Conservation (phyloP, 1,284 basidiomycete genomes). For the Ganoderma lucidum region DNA sequence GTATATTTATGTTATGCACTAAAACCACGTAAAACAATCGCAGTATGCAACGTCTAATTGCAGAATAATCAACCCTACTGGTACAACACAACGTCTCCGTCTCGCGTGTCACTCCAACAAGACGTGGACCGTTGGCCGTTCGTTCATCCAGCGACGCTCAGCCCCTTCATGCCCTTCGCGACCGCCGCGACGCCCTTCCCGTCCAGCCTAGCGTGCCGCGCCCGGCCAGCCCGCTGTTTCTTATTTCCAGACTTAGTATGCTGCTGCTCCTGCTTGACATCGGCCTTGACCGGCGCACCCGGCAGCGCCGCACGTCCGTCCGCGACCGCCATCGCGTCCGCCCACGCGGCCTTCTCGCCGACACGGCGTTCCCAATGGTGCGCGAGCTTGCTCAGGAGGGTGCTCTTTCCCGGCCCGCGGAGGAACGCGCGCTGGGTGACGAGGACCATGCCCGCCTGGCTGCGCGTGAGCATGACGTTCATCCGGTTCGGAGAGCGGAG, state of each 20-base stretch:
- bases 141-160: background rate
- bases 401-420: constrained; percentile 20
- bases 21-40: background rate
- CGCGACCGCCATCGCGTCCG: constrained; percentile 26
- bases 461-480: constrained; percentile 65
- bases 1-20: too few relatives aligned
- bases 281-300: background rate
- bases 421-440: constrained; percentile 35
- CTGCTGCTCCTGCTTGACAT: too few relatives aligned
- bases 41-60: background rate
- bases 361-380: constrained; percentile 25
- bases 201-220: too few relatives aligned
- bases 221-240: background rate
- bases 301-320: background rate
- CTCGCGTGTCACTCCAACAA: too few relatives aligned
- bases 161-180: background rate
- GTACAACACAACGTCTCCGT: too few relatives aligned
- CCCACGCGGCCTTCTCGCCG: constrained; percentile 20
- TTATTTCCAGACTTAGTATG: too few relatives aligned
- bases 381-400: constrained; percentile 29
- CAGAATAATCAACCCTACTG: too few relatives aligned
- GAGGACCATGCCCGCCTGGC: constrained; percentile 35
- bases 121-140: too few relatives aligned
- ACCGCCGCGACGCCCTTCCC: background rate
- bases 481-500: constrained; percentile 60